Conservation (phyloP, 148 eudicot species). For the Rhododendron kiyosumense region DNA sequence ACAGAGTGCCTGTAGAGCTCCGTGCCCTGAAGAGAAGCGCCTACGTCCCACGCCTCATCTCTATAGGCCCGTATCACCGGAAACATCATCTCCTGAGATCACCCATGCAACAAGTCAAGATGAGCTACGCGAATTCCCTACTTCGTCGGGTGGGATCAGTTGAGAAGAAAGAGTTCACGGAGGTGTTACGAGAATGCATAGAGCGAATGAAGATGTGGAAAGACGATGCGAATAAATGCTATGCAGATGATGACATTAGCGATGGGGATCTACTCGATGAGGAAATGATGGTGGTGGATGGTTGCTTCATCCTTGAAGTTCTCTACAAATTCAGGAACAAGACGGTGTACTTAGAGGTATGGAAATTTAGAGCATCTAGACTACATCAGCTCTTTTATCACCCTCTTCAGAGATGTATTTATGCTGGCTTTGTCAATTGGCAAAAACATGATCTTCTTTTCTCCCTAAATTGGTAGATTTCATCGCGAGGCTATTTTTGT, state of each 20-base stretch:
- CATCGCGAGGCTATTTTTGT: too few species aligned
- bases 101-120: background rate
- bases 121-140: background rate
- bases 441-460: background rate
- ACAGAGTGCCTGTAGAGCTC: background rate
- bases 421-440: too few species aligned
- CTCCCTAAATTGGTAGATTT: too few species aligned
- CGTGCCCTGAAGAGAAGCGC: background rate
- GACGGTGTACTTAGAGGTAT: background rate
- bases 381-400: background rate
- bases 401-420: background rate
- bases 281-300: background rate
- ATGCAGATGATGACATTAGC: too few species aligned
- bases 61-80: background rate
- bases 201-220: too few species aligned
- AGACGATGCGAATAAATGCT: too few species aligned
- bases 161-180: too few species aligned
- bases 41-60: background rate
- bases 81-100: background rate
- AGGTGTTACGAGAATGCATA: too few species aligned
- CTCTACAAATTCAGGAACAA: background rate
- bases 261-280: too few species aligned
- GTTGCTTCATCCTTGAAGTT: background rate
- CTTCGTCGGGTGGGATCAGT: too few species aligned
- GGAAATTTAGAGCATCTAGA: background rate